Conservation (phyloP, 495 filamentous ascomycete species). For the Letharia lupina region DNA sequence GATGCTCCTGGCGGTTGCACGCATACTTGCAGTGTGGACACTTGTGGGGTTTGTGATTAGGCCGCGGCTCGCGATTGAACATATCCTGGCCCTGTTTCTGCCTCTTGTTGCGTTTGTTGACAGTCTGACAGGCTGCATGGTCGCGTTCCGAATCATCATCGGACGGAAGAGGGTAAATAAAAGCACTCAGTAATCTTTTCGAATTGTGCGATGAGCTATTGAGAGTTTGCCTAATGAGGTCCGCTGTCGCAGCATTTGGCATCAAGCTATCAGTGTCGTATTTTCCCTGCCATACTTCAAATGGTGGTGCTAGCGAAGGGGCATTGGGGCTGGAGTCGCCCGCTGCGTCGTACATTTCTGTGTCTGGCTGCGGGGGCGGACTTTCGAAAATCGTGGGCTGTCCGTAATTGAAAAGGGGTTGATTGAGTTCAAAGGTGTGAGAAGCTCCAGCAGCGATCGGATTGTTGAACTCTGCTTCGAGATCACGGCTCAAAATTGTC, state of each 20-base stretch:
- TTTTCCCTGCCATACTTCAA: no score
- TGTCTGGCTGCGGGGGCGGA: background rate
- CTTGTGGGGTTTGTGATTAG: background rate
- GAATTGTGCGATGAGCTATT: background rate
- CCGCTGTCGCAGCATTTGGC: background rate
- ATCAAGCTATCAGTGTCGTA: no score
- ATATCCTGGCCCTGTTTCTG: background rate
- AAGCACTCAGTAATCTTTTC: background rate
- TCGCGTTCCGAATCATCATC: background rate
- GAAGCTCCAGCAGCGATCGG: background rate
- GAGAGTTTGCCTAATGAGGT: background rate
- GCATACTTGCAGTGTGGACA: background rate
- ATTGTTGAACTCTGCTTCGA: background rate
- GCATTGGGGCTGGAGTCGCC: background rate
- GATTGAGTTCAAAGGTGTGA: background rate
- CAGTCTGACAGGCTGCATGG: background rate
- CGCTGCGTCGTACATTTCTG: background rate
- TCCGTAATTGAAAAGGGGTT: background rate
- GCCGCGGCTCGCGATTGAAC: background rate
- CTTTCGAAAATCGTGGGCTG: background rate
- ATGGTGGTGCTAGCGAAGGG: background rate
- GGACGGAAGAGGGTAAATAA: background rate
- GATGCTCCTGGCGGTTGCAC: conserved; percentile 14
- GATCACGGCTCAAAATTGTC: background rate
- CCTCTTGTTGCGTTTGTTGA: background rate